Conservation (phyloP, 768 basidiomycete species). For the Mycena vulgaris region DNA sequence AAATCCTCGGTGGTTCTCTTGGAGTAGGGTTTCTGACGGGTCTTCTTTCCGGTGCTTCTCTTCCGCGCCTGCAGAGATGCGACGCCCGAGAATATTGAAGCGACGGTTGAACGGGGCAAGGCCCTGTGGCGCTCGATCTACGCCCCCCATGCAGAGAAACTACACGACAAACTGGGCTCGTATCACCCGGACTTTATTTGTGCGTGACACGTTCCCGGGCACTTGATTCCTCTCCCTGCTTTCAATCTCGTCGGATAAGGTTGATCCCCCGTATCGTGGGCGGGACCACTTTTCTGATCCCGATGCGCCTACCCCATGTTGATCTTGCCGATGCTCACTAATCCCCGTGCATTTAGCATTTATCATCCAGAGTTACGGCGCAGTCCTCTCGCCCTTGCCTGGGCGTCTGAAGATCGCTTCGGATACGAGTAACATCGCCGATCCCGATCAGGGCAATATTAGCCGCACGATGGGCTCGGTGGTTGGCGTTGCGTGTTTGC, state of each 20-base stretch:
- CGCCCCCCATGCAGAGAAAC: conserved; percentile 89
- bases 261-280: background rate
- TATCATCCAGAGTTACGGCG: conserved; percentile 90
- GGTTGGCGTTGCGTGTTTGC: conserved; percentile 87
- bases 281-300: conserved; percentile 21
- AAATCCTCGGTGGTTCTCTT: conserved; percentile 34
- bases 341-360: conserved; percentile 67
- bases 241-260: conserved; percentile 47
- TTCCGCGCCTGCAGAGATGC: conserved; percentile 62
- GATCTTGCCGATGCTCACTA: conserved; percentile 39
- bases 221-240: conserved; percentile 46
- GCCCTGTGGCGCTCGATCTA: conserved; percentile 91
- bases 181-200: conserved; percentile 97
- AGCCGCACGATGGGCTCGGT: conserved; percentile 89
- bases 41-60: conserved; percentile 36
- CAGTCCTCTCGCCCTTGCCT: conserved; percentile 82
- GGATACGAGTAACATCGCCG: conserved; percentile 57
- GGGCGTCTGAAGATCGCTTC: conserved; percentile 63
- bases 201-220: conserved; percentile 60
- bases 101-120: conserved; percentile 77
- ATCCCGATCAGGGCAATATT: conserved; percentile 84
- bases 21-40: conserved; percentile 33
- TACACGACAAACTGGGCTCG: conserved; percentile 86
- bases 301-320: conserved; percentile 25
- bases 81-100: conserved; percentile 75